Conservation (phyloP, 1,284 basidiomycete species). For the Apiotrichum montevideense region DNA sequence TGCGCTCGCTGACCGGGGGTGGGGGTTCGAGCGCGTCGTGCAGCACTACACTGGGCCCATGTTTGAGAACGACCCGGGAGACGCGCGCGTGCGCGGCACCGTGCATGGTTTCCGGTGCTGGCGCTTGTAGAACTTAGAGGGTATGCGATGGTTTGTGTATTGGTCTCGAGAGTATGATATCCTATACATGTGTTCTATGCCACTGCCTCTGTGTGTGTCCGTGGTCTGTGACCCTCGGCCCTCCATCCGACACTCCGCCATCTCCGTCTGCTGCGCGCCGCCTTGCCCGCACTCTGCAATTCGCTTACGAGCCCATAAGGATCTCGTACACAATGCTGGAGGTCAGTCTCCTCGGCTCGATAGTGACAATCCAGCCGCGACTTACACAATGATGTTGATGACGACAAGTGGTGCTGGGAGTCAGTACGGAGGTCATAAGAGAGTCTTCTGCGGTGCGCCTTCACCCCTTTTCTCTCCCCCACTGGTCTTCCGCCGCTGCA, state of each 20-base stretch:
- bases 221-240: too few species aligned
- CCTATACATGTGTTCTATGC: background rate
- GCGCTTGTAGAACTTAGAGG: constrained; percentile 11
- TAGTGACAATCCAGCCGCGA: too few species aligned
- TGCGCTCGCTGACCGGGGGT: constrained; percentile 53
- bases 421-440: background rate
- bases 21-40: constrained; percentile 68
- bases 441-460: too few species aligned
- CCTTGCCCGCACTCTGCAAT: too few species aligned
- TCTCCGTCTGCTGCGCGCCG: too few species aligned
- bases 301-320: background rate
- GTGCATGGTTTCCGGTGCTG: constrained; percentile 58
- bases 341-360: too few species aligned
- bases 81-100: constrained; percentile 51
- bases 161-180: background rate
- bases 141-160: too few species aligned
- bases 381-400: background rate
- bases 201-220: background rate
- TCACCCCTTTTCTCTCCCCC: too few species aligned
- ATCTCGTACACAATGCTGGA: background rate
- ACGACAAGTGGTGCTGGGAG: background rate
- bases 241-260: background rate
- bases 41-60: constrained; percentile 67
- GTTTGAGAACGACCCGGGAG: constrained; percentile 79
- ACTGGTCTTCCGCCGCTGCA: too few species aligned